A percentile compares a stretch with the other conserved stretches of the same genome.
phyloP scores from a whole-genome alignment of 345 rosid genomes.

The Punica granatum region DNA sequence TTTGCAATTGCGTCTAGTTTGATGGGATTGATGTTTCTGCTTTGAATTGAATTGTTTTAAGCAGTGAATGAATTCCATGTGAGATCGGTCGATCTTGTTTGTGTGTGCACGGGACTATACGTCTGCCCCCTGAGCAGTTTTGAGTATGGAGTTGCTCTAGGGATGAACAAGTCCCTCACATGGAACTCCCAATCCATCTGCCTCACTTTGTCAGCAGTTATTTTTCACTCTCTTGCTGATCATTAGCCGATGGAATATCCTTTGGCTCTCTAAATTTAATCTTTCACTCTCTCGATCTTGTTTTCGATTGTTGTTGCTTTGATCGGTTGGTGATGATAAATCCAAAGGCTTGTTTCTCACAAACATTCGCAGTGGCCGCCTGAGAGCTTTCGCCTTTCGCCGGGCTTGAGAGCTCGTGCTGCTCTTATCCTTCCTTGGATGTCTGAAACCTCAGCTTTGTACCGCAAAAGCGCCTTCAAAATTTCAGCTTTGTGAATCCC shows the following conservation, averaged over 20 bases:
- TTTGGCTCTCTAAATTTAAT: no score
- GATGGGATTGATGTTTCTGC: no score
- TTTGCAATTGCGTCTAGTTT: no score
- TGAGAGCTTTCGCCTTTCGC: constrained; percentile 71
- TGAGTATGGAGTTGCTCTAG: constrained; percentile 7
- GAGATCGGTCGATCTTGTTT: background rate
- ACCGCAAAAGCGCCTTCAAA: no score
- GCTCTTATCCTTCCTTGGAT: constrained; percentile 5
- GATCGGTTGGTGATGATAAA: background rate
- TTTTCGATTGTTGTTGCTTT: no score
- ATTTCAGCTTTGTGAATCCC: no score
- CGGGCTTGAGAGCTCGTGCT: constrained; percentile 15
- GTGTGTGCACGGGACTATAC: background rate
- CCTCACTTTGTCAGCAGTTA: no score
- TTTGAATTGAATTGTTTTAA: background rate
- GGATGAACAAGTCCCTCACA: constrained; percentile 7
- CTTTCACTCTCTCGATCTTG: no score
- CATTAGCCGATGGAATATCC: no score
- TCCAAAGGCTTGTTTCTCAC: constrained; percentile 8
- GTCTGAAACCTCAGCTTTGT: constrained; percentile 2
- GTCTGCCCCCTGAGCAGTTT: constrained; percentile 3
- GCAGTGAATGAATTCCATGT: background rate
- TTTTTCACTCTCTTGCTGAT: no score
- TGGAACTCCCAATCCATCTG: no score
- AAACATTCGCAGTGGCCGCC: constrained; percentile 88